These are phyloP conservation scores for Hymenoscyphus repandus DNA, from an alignment of 2,329 filamentous ascomycete genomes.

Conservation along the genomic window DNA sequence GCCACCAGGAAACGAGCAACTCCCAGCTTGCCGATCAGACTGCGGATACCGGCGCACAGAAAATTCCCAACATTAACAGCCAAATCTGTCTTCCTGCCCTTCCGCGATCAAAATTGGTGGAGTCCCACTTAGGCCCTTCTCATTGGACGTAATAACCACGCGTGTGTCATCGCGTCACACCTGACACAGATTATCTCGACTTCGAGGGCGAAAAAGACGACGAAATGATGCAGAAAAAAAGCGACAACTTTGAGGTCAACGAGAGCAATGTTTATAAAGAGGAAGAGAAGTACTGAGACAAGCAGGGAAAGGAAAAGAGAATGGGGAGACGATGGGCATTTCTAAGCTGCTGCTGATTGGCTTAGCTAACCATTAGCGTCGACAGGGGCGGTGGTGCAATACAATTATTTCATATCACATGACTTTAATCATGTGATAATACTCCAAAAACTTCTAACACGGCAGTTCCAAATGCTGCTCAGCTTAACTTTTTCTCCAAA, in stretches of 20 bases:
- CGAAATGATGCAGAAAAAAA: slow-evolving; percentile 13
- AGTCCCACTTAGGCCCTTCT: slow-evolving; percentile 13
- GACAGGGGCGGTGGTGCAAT: not conserved
- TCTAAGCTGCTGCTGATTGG: not conserved
- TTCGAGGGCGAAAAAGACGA: slow-evolving; percentile 12
- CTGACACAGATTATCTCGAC: not conserved
- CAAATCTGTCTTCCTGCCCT: not conserved
- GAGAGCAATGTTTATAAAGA: slow-evolving; percentile 3
- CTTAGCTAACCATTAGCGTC: not conserved
- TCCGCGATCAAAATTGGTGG: slow-evolving; percentile 5
- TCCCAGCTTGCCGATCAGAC: not conserved
- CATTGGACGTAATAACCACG: slow-evolving; percentile 11
- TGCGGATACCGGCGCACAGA: slow-evolving; percentile 19
- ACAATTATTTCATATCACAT: not conserved
- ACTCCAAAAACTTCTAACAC: no score
- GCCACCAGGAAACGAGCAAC: not conserved
- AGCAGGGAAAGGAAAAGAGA: slow-evolving; percentile 2
- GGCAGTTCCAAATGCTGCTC: no score
- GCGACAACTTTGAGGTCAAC: slow-evolving; percentile 10
- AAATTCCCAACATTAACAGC: slow-evolving; percentile 34
- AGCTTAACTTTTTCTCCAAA: no score
- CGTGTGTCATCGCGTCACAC: slow-evolving; percentile 10
- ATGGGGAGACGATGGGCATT: not conserved
- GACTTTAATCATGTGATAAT: not conserved
- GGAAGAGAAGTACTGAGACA: not conserved